Evolutionary conservation across 768 basidiomycete genomes (phyloP), one percentile per base, ranked within the genome.

Genomic region (Lyophyllum semitale): DNA sequence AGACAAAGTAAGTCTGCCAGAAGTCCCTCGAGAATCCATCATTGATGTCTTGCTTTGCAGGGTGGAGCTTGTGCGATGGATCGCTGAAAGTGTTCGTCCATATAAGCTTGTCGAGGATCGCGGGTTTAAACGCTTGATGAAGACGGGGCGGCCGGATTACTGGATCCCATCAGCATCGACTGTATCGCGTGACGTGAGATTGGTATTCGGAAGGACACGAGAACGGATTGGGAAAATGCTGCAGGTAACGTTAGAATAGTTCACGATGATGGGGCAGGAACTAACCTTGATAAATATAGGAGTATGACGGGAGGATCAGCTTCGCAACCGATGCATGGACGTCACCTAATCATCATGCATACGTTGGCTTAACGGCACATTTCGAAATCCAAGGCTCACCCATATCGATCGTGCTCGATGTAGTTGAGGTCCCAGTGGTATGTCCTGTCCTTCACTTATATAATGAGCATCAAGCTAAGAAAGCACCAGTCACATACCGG

Each of bases 361-460:
- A 62, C 33, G 53, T 73, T 0, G 68, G 66, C 0, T 42, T 69
- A 27, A 63, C 62, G 0, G 71, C 68, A 0, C 73, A 76, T 32
- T 58, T 72, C 13, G 61, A 68, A 22, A 18, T 63, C 4, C 43
- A 73, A 0, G 70, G 71, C 0, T 25, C 47, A 17, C 63, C 63
- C 0, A 27, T 72, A 0, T 35, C 38, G n/a, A n/a, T n/a, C n/a
- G n/a, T n/a, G n/a, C 59, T 78, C 0, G 76, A 78, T 50, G 29
- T 79, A 3, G 62, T 76, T 18, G 73, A 80, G 53, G 70, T 79
- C 9, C 40, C 63, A 6, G 53, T 63, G 40, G 40, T 38, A 11
- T 18, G 32, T 49, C 26, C 15, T 27, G 48, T n/a, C n/a, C n/a
- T n/a, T n/a, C n/a, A n/a, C n/a, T n/a, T n/a, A n/a, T n/a, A n/a